These are phyloP conservation scores for Neofusicoccum umdonicola DNA, from an alignment of 2,329 filamentous ascomycete genomes.

Conservation along the genomic window DNA sequence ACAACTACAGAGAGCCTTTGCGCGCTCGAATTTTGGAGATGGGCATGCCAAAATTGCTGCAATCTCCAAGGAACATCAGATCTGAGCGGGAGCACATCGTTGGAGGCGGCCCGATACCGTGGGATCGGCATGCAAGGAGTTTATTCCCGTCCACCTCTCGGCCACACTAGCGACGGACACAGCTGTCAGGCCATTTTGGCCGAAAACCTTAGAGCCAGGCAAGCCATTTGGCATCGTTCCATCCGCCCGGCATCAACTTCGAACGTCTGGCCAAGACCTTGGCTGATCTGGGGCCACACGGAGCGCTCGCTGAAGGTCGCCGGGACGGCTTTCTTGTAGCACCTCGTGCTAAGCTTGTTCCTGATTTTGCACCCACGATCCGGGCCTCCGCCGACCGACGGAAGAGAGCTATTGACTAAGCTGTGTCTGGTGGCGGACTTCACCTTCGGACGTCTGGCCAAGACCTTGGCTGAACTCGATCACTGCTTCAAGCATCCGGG, in stretches of 20 bases:
- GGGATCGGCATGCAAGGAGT: constrained; percentile 8
- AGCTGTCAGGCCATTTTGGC: not conserved
- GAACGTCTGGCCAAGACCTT: constrained; percentile 13
- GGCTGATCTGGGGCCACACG: constrained; percentile 9
- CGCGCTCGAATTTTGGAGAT: too few species aligned
- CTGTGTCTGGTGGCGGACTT: not conserved
- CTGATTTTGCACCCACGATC: not conserved
- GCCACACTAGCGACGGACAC: not conserved
- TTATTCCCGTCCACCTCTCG: not conserved
- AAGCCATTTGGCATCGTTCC: not conserved
- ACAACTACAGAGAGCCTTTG: too few species aligned
- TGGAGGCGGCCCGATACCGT: not conserved
- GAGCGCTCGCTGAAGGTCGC: not conserved
- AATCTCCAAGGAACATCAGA: not conserved
- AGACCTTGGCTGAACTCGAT: constrained; percentile 2
- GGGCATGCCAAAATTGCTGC: not conserved
- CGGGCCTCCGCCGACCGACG: not conserved
- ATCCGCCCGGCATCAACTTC: not conserved
- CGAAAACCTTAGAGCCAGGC: too few species aligned
- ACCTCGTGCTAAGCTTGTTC: not conserved
- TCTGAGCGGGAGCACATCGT: not conserved
- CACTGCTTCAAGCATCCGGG: not conserved
- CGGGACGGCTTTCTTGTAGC: not conserved
- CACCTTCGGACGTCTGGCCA: constrained; percentile 9
- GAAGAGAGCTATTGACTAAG: not conserved